A percentile compares a stretch with the other conserved stretches of the same genome.
phyloP scores from a whole-genome alignment of 129 eudicot genomes.

The Flaveria ramosissima region DNA sequence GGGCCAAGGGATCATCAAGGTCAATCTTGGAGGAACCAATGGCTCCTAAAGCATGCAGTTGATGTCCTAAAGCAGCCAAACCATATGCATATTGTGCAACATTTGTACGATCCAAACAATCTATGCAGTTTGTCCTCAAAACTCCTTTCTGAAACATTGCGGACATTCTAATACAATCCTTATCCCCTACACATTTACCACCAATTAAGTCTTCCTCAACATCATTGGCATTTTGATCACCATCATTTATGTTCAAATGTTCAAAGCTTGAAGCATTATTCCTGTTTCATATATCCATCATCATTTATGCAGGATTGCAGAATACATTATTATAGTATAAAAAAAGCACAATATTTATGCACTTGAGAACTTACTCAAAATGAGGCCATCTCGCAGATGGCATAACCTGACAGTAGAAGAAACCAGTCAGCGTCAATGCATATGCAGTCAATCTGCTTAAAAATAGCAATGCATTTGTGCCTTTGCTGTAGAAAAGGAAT shows the following conservation, averaged over 20 bases:
- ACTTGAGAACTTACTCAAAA: slow-evolving; percentile 55
- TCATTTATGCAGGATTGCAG: background rate
- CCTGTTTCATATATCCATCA: slow-evolving; percentile 42
- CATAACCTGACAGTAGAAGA: slow-evolving; percentile 64
- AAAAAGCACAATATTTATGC: background rate
- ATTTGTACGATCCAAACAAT: slow-evolving; percentile 97
- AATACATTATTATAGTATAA: background rate
- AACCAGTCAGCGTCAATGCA: slow-evolving; percentile 76
- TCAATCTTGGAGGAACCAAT: slow-evolving; percentile 50
- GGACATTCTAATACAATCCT: slow-evolving; percentile 35
- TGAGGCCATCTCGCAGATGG: slow-evolving; percentile 54
- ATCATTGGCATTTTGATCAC: slow-evolving; percentile 41
- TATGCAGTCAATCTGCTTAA: slow-evolving; percentile 74
- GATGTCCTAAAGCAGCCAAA: slow-evolving; percentile 89
- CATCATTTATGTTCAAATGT: slow-evolving; percentile 34
- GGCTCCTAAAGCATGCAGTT: slow-evolving; percentile 73
- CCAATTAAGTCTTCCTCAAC: slow-evolving; percentile 24
- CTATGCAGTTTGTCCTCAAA: slow-evolving; percentile 91
- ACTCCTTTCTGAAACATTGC: slow-evolving; percentile 68
- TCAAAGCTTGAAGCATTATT: slow-evolving; percentile 25
- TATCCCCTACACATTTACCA: slow-evolving; percentile 49
- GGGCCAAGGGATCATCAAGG: slow-evolving; percentile 66
- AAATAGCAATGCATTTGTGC: slow-evolving; percentile 62
- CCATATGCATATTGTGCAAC: slow-evolving; percentile 93
- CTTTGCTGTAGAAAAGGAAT: slow-evolving; percentile 55